These are phyloP conservation scores for Aristolochia californica DNA, from an alignment of 164 flowering plant genomes.

Conservation along the genomic window DNA sequence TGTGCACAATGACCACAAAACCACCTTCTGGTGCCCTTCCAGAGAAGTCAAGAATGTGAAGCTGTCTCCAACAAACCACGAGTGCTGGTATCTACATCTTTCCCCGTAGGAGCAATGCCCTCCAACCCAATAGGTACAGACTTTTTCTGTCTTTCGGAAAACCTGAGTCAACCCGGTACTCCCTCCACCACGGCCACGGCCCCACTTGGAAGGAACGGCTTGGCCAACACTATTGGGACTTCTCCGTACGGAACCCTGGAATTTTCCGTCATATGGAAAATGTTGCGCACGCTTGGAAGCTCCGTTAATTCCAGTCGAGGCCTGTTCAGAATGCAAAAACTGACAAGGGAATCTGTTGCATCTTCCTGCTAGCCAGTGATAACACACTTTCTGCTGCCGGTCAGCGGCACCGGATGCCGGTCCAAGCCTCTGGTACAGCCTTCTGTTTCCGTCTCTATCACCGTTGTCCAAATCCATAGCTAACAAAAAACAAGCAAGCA, in stretches of 20 bases:
- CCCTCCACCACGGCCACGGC: conserved; percentile 22
- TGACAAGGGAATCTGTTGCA: conserved; percentile 49
- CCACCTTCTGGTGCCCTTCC: conserved; percentile 81
- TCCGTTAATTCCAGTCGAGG: conserved; percentile 18
- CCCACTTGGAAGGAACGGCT: conserved; percentile 30
- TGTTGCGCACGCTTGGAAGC: conserved; percentile 25
- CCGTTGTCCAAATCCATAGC: conserved; percentile 19
- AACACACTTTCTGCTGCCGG: conserved; percentile 47
- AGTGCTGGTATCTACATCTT: conserved; percentile 57
- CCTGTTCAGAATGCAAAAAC: conserved; percentile 46
- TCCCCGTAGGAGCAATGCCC: conserved; percentile 72
- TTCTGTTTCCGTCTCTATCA: conserved; percentile 13
- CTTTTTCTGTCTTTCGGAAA: conserved; percentile 31
- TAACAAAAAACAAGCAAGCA: neutral
- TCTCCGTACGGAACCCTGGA: conserved; percentile 11
- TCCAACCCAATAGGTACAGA: conserved; percentile 59
- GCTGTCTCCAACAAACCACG: conserved; percentile 58
- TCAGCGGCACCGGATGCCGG: conserved; percentile 3
- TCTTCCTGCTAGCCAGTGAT: conserved; percentile 59
- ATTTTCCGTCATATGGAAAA: conserved; percentile 19
- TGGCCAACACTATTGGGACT: conserved; percentile 4
- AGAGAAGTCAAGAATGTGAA: conserved; percentile 59
- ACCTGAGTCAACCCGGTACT: conserved; percentile 9
- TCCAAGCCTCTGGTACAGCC: conserved; percentile 18
- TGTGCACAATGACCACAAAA: neutral